Evolutionary conservation across 2,329 filamentous ascomycete genomes (phyloP).

Genomic region (Exophiala sideris): DNA sequence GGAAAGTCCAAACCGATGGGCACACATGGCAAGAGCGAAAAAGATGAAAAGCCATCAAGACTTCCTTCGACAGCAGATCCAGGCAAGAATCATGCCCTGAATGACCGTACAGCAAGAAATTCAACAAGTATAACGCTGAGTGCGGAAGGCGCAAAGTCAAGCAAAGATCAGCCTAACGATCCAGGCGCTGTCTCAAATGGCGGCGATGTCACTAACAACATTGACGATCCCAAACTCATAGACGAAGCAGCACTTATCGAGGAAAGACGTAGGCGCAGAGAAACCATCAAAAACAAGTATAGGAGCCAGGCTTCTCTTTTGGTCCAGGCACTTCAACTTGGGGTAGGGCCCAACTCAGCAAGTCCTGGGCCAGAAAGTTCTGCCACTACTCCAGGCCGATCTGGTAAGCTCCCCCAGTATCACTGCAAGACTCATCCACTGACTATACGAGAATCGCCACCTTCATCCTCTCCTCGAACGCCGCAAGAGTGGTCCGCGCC

Average conservation of each 20-base stretch:
- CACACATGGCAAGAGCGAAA: conserved; percentile 49
- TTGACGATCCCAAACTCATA: conserved; percentile 56
- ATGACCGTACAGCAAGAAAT: neutral
- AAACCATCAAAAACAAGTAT: conserved; percentile 81
- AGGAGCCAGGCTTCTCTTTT: conserved; percentile 68
- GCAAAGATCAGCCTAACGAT: neutral
- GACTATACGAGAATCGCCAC: conserved; percentile 34
- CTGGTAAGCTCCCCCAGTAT: conserved; percentile 38
- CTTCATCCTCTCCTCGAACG: conserved; percentile 45
- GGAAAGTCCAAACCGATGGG: conserved; percentile 41
- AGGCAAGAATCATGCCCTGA: neutral
- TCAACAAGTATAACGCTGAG: conserved; percentile 18
- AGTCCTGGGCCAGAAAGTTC: conserved; percentile 45
- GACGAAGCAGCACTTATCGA: conserved; percentile 83
- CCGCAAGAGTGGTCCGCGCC: conserved; percentile 47
- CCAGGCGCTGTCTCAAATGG: conserved; percentile 17
- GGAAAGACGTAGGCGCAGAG: conserved; percentile 76
- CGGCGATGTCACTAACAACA: conserved; percentile 29
- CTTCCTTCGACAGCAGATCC: neutral
- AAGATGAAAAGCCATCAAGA: neutral
- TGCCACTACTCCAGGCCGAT: conserved; percentile 25
- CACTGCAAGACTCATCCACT: conserved; percentile 40
- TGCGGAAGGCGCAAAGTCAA: neutral
- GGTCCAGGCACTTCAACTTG: conserved; percentile 68
- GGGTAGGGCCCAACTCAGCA: conserved; percentile 55